phyloP scores from a whole-genome alignment of 352 stramenopile genomes.

The Pythium grandisporangium region DNA sequence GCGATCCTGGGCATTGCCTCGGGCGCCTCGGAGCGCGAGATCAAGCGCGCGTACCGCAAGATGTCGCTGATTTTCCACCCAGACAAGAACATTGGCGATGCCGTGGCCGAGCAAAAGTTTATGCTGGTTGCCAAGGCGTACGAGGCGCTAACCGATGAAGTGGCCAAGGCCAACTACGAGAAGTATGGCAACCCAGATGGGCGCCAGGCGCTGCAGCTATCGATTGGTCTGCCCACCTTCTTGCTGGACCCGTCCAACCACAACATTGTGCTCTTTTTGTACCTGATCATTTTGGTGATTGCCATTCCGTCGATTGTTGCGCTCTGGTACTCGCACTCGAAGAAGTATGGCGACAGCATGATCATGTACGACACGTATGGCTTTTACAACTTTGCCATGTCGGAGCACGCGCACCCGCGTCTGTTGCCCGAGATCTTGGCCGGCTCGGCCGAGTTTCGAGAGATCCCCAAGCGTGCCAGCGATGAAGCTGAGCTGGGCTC shows the following conservation, averaged over 20 bases:
- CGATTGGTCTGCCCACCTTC: conserved; percentile 96
- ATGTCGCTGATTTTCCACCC: conserved; percentile 91
- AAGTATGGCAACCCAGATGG: conserved; percentile 99
- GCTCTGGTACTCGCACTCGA: conserved; percentile 94
- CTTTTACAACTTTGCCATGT: conserved; percentile 97
- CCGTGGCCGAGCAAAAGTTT: conserved; percentile 97
- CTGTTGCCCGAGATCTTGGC: conserved; percentile 93
- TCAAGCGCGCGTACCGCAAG: conserved; percentile 94
- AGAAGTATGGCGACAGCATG: conserved; percentile 99
- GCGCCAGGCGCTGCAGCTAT: conserved; percentile 94
- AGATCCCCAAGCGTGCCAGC: conserved; percentile 51
- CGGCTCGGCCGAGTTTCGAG: conserved; percentile 85
- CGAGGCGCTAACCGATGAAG: conserved; percentile 94
- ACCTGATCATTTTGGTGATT: conserved; percentile 98
- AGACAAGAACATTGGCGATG: conserved; percentile 97
- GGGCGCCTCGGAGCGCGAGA: conserved; percentile 87
- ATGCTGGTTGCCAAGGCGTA: conserved; percentile 96
- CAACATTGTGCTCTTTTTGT: conserved; percentile 97
- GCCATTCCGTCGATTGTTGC: conserved; percentile 94
- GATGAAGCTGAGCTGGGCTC: conserved; percentile 57
- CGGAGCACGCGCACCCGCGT: conserved; percentile 91
- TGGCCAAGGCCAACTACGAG: conserved; percentile 96
- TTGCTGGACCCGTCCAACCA: conserved; percentile 96
- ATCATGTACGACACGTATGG: conserved; percentile 99
- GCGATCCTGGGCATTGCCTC: conserved; percentile 92